Evolutionary conservation across 208 protist genomes (phyloP).

Genomic region (Leishmania arabica): DNA sequence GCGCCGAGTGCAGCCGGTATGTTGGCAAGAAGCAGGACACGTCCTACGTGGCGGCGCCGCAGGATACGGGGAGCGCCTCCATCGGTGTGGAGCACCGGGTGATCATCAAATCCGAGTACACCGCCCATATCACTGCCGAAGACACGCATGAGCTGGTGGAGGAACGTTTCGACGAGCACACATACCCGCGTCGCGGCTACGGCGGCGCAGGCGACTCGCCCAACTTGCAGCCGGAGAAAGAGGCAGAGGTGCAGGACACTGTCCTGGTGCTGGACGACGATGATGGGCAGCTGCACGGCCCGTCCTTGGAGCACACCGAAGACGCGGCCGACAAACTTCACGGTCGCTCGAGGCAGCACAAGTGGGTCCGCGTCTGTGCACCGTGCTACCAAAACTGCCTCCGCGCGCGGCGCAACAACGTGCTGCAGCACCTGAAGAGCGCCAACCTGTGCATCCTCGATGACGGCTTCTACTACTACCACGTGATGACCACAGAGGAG

Average conservation of each 20-base stretch:
- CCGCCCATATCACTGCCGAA: slow-evolving; percentile 33
- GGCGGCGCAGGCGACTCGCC: not conserved
- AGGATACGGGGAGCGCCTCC: not conserved
- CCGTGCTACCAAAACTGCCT: slow-evolving; percentile 64
- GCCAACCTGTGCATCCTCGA: slow-evolving; percentile 54
- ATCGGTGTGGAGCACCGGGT: slow-evolving; percentile 19
- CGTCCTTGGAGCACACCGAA: not conserved
- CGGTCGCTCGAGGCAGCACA: slow-evolving; percentile 20
- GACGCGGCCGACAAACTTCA: not conserved
- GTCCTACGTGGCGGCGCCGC: slow-evolving; percentile 22
- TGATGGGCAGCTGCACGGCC: slow-evolving; percentile 6
- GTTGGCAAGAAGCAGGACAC: slow-evolving; percentile 58
- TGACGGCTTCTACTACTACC: slow-evolving; percentile 63
- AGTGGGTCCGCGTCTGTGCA: slow-evolving; percentile 57
- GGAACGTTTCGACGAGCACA: slow-evolving; percentile 53
- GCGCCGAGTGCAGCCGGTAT: slow-evolving; percentile 61
- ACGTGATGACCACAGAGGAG: slow-evolving; percentile 55
- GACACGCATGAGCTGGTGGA: slow-evolving; percentile 33
- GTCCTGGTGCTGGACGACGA: not conserved
- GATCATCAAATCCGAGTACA: slow-evolving; percentile 49
- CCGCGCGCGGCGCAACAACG: slow-evolving; percentile 44
- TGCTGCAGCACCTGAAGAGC: slow-evolving; percentile 42
- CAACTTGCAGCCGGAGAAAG: not conserved
- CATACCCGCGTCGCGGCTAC: slow-evolving; percentile 22
- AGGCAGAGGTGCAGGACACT: slow-evolving; percentile 4